These are phyloP conservation scores for Penicillium griseofulvum DNA, from an alignment of 2,329 filamentous ascomycete genomes.

Conservation along the genomic window DNA sequence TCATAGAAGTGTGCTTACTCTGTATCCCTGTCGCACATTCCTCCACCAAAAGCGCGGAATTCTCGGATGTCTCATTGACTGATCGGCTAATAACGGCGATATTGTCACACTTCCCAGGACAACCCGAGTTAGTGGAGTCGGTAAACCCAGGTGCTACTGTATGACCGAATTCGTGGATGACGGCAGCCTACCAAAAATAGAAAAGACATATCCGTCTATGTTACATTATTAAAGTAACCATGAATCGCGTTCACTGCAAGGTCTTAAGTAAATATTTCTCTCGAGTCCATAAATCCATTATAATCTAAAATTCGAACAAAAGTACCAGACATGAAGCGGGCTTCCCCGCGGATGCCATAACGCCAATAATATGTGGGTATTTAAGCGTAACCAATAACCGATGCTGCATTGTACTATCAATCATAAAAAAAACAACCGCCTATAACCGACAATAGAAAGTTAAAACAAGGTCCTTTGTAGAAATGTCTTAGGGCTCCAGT, in stretches of 20 bases:
- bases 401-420: background rate
- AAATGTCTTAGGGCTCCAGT: background rate
- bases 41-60: background rate
- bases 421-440: background rate
- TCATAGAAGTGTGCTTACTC: background rate
- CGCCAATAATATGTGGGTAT: background rate
- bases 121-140: conserved; percentile 2
- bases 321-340: background rate
- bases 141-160: background rate
- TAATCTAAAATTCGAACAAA: background rate
- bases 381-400: conserved; percentile 6
- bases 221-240: background rate
- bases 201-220: background rate
- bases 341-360: conserved; percentile 3
- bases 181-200: background rate
- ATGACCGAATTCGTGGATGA: background rate
- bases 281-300: background rate
- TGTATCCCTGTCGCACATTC: background rate
- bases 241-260: background rate
- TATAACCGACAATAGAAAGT: background rate
- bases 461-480: background rate
- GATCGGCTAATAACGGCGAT: conserved; percentile 5
- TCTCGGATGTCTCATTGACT: background rate
- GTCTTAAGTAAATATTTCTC: background rate
- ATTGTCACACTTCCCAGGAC: background rate